phyloP scores from a whole-genome alignment of 352 stramenopile genomes.

The Salisapilia sapeloensis region DNA sequence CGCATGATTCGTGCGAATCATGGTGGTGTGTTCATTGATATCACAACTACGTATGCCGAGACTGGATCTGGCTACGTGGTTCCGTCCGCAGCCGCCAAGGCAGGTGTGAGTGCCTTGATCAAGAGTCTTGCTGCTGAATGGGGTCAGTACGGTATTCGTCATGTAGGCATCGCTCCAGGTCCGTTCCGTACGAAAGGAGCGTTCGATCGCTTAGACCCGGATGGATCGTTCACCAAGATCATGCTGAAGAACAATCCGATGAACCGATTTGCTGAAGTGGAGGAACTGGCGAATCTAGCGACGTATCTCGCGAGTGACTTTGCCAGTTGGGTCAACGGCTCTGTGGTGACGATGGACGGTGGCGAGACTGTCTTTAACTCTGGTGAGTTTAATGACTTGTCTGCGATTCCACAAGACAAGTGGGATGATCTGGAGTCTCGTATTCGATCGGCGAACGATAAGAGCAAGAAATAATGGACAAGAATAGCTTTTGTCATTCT shows the following conservation, averaged over 20 bases:
- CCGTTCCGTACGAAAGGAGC: constrained; percentile 84
- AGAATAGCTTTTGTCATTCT: no score
- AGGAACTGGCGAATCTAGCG: constrained; percentile 63
- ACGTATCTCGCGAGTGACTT: constrained; percentile 68
- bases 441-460: constrained; percentile 43
- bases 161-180: constrained; percentile 93
- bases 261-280: constrained; percentile 53
- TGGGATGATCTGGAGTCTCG: constrained; percentile 54
- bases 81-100: constrained; percentile 91
- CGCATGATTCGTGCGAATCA: constrained; percentile 61
- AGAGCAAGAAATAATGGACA: constrained; percentile 51
- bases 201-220: constrained; percentile 61
- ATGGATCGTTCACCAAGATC: constrained; percentile 41
- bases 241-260: constrained; percentile 55
- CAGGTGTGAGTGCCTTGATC: constrained; percentile 88
- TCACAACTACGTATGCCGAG: constrained; percentile 91
- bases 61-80: constrained; percentile 89
- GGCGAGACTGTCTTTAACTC: constrained; percentile 56
- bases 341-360: constrained; percentile 70
- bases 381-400: constrained; percentile 73
- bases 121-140: constrained; percentile 93
- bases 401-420: constrained; percentile 28
- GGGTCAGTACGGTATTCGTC: constrained; percentile 89
- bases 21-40: constrained; percentile 89
- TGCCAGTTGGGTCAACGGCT: constrained; percentile 65